phyloP scores from a whole-genome alignment of 257 asterid species.

The Lycium barbarum region DNA sequence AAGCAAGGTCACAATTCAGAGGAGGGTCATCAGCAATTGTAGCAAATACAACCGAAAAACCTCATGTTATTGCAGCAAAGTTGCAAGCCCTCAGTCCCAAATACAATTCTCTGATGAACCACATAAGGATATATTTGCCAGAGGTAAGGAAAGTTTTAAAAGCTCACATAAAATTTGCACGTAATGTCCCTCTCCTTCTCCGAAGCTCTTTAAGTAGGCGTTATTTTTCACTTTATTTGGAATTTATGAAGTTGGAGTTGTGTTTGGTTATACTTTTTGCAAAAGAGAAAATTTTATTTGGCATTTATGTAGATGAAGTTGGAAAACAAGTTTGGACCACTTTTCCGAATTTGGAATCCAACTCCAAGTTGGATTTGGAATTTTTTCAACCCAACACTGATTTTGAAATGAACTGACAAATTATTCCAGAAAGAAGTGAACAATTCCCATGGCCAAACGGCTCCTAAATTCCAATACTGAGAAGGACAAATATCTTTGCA shows the following conservation, averaged over 20 bases:
- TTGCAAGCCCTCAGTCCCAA: constrained; percentile 96
- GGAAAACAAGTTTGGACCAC: no score
- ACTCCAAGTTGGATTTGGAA: no score
- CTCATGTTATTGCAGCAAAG: constrained; percentile 83
- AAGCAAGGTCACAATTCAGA: constrained; percentile 76
- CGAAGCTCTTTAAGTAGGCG: background rate
- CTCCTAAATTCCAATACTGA: background rate
- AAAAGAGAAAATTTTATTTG: no score
- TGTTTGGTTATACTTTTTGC: no score
- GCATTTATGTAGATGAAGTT: no score
- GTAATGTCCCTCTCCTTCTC: background rate
- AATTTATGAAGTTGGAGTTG: no score
- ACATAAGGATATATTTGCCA: constrained; percentile 88
- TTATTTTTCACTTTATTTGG: no score
- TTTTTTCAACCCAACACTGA: no score
- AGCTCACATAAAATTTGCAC: background rate
- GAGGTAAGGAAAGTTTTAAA: constrained; percentile 53
- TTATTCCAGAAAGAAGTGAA: no score
- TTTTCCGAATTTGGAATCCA: no score
- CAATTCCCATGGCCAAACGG: no score
- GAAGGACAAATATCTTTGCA: constrained; percentile 46
- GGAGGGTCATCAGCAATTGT: constrained; percentile 95
- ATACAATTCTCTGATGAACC: constrained; percentile 91
- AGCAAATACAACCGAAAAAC: constrained; percentile 80
- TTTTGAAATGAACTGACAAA: no score